Evolutionary conservation across 139 green algal genomes (phyloP).

Genomic region (Picochlorum sp.): DNA sequence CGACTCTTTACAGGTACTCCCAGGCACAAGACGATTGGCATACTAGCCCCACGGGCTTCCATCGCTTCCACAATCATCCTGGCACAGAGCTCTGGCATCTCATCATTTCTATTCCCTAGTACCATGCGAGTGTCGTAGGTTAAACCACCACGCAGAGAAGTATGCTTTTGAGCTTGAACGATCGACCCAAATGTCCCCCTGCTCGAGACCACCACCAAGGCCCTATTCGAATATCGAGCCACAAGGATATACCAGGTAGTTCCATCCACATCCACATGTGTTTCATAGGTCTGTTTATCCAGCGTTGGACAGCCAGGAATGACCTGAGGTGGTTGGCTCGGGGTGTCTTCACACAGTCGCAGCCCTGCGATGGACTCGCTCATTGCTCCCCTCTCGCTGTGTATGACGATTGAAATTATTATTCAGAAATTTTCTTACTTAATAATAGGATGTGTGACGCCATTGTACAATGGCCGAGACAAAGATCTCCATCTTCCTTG

Average conservation of each 20-base stretch:
- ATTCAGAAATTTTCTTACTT: too few species aligned
- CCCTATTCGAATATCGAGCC: slow-evolving; percentile 20
- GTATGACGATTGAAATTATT: too few species aligned
- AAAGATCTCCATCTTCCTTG: too few species aligned
- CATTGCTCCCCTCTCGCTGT: too few species aligned
- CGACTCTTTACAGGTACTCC: background rate
- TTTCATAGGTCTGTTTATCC: too few species aligned
- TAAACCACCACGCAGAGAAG: slow-evolving; percentile 13
- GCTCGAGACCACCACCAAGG: slow-evolving; percentile 33
- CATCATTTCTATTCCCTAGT: slow-evolving; percentile 25
- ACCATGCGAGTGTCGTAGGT: slow-evolving; percentile 22
- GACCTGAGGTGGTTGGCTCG: too few species aligned
- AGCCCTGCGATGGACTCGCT: too few species aligned
- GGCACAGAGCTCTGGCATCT: slow-evolving; percentile 20
- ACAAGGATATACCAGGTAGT: background rate
- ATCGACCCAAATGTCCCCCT: slow-evolving; percentile 34
- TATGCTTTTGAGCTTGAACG: slow-evolving; percentile 18
- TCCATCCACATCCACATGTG: too few species aligned
- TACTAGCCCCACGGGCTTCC: slow-evolving; percentile 6
- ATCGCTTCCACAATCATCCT: slow-evolving; percentile 25
- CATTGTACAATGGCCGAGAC: too few species aligned
- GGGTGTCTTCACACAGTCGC: too few species aligned
- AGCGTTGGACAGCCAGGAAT: too few species aligned
- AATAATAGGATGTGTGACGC: too few species aligned
- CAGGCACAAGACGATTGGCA: slow-evolving; percentile 28